Base-by-base conservation (phyloP, 179 eudicot species). In the Pouteria campechiana region DNA sequence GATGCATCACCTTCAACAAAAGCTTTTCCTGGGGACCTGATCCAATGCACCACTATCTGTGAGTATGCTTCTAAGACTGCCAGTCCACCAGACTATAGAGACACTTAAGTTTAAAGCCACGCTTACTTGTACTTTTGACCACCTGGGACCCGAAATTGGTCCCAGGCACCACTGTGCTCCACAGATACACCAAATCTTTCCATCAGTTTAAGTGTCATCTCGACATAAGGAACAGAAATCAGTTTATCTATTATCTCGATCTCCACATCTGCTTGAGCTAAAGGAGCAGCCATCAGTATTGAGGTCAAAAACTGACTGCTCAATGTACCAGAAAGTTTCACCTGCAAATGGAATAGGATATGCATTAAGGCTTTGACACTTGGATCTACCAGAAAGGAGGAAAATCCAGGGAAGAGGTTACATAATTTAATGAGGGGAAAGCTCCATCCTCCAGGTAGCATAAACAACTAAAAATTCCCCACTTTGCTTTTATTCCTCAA, bases 1-100 rank as follows among this genome's bases (percentile, higher is more conserved):
- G 98, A 90, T 44, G 98, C 98, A 76, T 90, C 98, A 28, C 98
- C 98, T 74, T 90, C 98, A 2, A 90, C 94, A 51, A 68, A 90
- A 17, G 96, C 90, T 33, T 75, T 86, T 55, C 98, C 98, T 36
- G 96, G 98, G 48, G 98, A 86, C 65, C 98, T 90, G 60, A 68
- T 19, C 9, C 31, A 41, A 41, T 52, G 28, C 30, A 16, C 25
- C n/a, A n/a, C n/a, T n/a, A n/a, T n/a, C n/a, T n/a, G n/a, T n/a
- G n/a, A n/a, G n/a, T n/a, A n/a, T n/a, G n/a, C 16, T 48, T 30
- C 48, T 15, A 44, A 4, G 20, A 31, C 32, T 40, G 19, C 46
- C 23, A 37, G 32, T 22, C 25, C 41, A 41, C 37, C 13, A 32
- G 36, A 40, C 9, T 11, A 3, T 7, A 7, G 32, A 14, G n/a